Evolutionary conservation across 2,329 filamentous ascomycete genomes (phyloP).

Genomic region (Pseudocercospora musae): DNA sequence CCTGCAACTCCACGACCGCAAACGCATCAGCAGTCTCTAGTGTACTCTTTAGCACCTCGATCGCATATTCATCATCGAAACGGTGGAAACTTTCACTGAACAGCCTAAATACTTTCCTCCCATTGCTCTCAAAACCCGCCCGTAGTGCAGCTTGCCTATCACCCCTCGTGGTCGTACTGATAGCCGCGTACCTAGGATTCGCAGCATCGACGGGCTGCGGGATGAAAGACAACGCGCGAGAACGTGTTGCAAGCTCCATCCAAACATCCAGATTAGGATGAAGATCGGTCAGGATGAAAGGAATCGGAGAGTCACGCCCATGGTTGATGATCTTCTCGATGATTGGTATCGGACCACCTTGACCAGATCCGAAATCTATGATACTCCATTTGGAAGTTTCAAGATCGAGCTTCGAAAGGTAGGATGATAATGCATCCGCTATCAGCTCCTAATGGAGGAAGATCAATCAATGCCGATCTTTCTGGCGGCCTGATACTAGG

Average conservation of each 20-base stretch:
- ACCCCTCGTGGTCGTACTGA: constrained; percentile 44
- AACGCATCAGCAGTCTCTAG: constrained; percentile 64
- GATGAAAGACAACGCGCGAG: constrained; percentile 57
- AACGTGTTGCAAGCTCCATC: constrained; percentile 31
- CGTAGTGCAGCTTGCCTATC: constrained; percentile 20
- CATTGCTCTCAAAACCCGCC: constrained; percentile 16
- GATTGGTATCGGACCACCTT: constrained; percentile 54
- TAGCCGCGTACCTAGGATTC: constrained; percentile 46
- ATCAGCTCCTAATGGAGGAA: constrained; percentile 47
- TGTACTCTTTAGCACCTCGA: constrained; percentile 61
- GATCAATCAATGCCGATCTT: constrained; percentile 40
- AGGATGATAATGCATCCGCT: constrained; percentile 53
- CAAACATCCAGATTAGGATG: constrained; percentile 38
- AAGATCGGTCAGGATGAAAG: constrained; percentile 42
- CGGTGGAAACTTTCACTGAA: constrained; percentile 77
- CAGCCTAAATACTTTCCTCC: constrained; percentile 57
- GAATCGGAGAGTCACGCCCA: constrained; percentile 30
- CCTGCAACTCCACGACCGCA: constrained; percentile 72
- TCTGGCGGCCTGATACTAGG: not conserved
- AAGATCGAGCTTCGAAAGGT: constrained; percentile 41
- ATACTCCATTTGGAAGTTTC: constrained; percentile 56
- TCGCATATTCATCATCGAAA: constrained; percentile 63
- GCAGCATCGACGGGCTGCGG: constrained; percentile 62
- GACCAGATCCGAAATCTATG: constrained; percentile 74
- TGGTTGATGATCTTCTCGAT: constrained; percentile 37